Evolutionary conservation across 2,329 filamentous ascomycete species (phyloP), one percentile per base, ranked within the genome.

Genomic region (Stachybotrys chartarum): DNA sequence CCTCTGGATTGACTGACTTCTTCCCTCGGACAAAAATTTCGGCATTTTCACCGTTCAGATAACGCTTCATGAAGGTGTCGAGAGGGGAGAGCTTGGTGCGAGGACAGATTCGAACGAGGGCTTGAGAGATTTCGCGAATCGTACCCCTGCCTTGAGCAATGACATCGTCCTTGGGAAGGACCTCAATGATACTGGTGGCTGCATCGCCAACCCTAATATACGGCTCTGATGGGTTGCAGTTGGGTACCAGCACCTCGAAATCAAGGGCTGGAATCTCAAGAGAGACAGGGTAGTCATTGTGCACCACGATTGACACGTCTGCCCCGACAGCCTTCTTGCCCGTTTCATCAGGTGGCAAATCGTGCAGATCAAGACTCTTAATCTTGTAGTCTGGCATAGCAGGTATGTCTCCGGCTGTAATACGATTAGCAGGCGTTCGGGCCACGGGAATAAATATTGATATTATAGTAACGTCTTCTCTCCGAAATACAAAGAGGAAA

Each of bases 11-110:
- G 3, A 86, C 83, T 30, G 83, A 76, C 58, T 84, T 81, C 55
- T 88, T 88, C 30, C 93, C 94, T 52, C 88, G 87, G 51, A 97
- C 85, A 70, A 91, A 95, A 12, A 97, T 79, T 1, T 85, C 90
- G 1, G 89, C 88, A 55, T 88, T 79, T 47, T 88, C 79, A 51
- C 93, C 92, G 59, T 88, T 83, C 59, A 97, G 84, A 68, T 96
- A 97, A 54, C 84, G 85, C 49, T 84, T 84, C 54, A 99, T 77
- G 47, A 99, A 80, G 30, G 84, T 76, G 66, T 99, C 94, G 30
- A 99, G 77, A 1, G 94, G 94, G 1, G 93, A 97, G 7, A 85
- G 85, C 31, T 85, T 77, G 2, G 87, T 87, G 56, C 87, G 78
- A 0, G 93, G 93, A 64, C 94, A 99, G 7, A 79, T 76, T 16